Conservation (phyloP, 2,329 filamentous ascomycete genomes). For the Xylaria sp. region DNA sequence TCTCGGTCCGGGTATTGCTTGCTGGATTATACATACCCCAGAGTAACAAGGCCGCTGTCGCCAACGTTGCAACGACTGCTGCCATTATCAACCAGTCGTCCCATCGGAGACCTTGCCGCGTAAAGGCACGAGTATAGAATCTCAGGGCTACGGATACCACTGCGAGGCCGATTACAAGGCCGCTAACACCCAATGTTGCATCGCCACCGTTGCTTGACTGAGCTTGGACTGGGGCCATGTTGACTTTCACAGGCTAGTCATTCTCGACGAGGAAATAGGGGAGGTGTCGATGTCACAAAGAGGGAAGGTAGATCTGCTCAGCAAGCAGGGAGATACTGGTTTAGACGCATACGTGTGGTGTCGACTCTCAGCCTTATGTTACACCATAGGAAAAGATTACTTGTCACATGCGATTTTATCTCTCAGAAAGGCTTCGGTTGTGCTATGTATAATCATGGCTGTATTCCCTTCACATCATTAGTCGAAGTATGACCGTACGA, state of each 20-base stretch:
- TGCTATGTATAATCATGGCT: not conserved
- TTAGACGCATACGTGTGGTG: too few relatives aligned
- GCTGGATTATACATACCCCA: slow-evolving; percentile 1
- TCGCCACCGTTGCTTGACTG: not conserved
- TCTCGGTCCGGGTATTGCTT: not conserved
- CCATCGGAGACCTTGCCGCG: slow-evolving; percentile 21
- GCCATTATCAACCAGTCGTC: slow-evolving; percentile 24
- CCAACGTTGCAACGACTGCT: not conserved
- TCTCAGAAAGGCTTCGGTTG: too few relatives aligned
- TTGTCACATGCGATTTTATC: too few relatives aligned
- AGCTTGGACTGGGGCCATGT: not conserved
- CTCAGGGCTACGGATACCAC: slow-evolving; percentile 23
- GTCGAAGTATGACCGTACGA: not conserved
- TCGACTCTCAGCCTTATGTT: not conserved
- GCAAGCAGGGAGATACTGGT: not conserved
- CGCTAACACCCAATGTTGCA: slow-evolving; percentile 39
- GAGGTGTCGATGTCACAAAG: not conserved
- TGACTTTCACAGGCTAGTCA: not conserved
- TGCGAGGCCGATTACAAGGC: slow-evolving; percentile 33
- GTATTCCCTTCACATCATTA: not conserved
- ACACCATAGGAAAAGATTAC: not conserved
- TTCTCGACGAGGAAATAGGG: not conserved
- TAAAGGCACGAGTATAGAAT: slow-evolving; percentile 18
- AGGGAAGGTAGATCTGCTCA: not conserved
- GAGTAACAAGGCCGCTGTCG: slow-evolving; percentile 1